phyloP scores from a whole-genome alignment of 2,329 filamentous ascomycete species.

The Fusarium brevicatenulatum region DNA sequence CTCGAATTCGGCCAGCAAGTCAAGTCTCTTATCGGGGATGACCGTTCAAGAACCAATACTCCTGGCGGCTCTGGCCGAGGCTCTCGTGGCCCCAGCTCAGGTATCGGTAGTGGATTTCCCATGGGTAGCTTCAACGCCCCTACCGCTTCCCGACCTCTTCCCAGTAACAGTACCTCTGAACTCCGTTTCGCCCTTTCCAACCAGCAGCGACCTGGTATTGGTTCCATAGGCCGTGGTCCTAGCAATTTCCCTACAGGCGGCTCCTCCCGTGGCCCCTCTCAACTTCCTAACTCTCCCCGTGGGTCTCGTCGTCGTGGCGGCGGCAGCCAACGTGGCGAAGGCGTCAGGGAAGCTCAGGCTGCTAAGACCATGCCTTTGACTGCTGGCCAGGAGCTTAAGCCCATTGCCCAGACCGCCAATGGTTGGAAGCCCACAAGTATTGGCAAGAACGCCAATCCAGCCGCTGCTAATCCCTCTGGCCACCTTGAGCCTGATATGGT shows the following conservation, averaged over 20 bases:
- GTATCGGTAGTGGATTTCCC: constrained; percentile 53
- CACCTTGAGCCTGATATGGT: constrained; percentile 91
- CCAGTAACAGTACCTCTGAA: constrained; percentile 79
- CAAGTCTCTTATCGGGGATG: constrained; percentile 84
- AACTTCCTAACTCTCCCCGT: constrained; percentile 63
- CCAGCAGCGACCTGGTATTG: constrained; percentile 43
- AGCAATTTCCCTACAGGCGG: constrained; percentile 75
- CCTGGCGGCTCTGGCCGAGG: constrained; percentile 30
- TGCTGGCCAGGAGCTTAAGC: constrained; percentile 81
- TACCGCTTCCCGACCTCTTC: constrained; percentile 65
- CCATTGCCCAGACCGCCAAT: constrained; percentile 74
- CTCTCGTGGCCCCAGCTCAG: constrained; percentile 19
- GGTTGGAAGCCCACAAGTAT: constrained; percentile 93
- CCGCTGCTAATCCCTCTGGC: constrained; percentile 57
- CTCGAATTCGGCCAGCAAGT: constrained; percentile 92
- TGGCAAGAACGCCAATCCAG: constrained; percentile 51
- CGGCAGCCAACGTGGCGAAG: constrained; percentile 69
- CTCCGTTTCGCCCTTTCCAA: constrained; percentile 77
- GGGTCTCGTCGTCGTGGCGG: constrained; percentile 58
- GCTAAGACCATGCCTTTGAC: constrained; percentile 94
- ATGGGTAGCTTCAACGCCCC: constrained; percentile 77
- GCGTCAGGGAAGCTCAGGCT: constrained; percentile 71
- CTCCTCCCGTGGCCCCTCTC: constrained; percentile 51
- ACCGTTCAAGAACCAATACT: constrained; percentile 57
- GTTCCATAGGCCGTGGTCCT: constrained; percentile 53